Percentiles rank a stretch among this genome's conserved stretches.
Conservation (phyloP, 2,329 filamentous ascomycete genomes). For the Hirsutella thompsonii region DNA sequence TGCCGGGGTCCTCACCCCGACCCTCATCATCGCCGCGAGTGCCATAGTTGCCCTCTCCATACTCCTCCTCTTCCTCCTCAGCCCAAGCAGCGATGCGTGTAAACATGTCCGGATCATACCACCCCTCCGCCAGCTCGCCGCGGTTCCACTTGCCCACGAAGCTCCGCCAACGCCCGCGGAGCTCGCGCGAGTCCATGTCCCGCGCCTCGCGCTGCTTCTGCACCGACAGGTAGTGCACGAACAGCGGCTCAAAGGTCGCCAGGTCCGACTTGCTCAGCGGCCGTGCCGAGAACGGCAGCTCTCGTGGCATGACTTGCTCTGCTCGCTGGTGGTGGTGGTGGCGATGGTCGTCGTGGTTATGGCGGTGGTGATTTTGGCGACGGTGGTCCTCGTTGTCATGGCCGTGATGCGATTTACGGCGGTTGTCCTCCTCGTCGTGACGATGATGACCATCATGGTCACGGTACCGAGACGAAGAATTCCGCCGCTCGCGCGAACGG, state of each 20-base stretch:
- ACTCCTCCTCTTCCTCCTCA: slow-evolving; percentile 2
- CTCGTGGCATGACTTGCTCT: too few relatives aligned
- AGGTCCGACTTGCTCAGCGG: slow-evolving; percentile 58
- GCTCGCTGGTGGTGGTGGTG: too few relatives aligned
- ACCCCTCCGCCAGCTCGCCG: slow-evolving; percentile 74
- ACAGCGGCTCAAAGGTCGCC: slow-evolving; percentile 53
- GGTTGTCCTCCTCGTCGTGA: too few relatives aligned
- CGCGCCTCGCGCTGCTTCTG: slow-evolving; percentile 67
- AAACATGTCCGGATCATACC: slow-evolving; percentile 77
- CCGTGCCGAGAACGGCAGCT: slow-evolving; percentile 53
- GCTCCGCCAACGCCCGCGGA: slow-evolving; percentile 82
- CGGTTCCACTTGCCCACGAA: slow-evolving; percentile 89
- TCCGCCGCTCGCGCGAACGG: too few relatives aligned
- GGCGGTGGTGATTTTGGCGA: too few relatives aligned
- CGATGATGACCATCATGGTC: too few relatives aligned
- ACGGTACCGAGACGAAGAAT: too few relatives aligned
- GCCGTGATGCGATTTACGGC: too few relatives aligned
- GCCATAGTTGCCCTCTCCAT: too few relatives aligned
- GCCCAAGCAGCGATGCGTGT: slow-evolving; percentile 19
- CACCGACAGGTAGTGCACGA: slow-evolving; percentile 75
- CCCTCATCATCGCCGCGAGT: too few relatives aligned
- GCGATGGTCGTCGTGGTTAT: too few relatives aligned
- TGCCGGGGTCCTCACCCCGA: not conserved
- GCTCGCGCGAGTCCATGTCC: slow-evolving; percentile 60
- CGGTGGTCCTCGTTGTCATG: too few relatives aligned